Base-by-base conservation (phyloP, 2,329 filamentous ascomycete species). In the Aspergillus sp. region DNA sequence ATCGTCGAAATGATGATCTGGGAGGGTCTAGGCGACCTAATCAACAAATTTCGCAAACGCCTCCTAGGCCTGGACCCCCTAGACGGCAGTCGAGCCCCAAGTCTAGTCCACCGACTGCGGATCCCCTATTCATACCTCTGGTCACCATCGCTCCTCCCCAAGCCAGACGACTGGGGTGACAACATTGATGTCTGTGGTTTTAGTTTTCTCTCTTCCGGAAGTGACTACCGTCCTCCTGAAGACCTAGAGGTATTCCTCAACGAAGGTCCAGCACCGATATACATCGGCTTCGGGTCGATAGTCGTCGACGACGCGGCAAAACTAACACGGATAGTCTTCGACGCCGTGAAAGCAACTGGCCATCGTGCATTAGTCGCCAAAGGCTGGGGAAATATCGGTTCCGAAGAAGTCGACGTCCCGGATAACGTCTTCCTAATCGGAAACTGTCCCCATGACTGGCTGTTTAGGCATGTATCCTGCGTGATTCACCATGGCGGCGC, bases 41-140 rank as follows among this genome's bases (percentile, higher is more conserved):
- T 96, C 62, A 96, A 97, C 62, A 79, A 83, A 9, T 96, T 95
- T 60, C 78, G 90, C 45, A 83, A 85, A 54, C 83, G 83, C 49
- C 80, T 80, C 12, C 75, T 95, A 1, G 85, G 86, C 22, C 73
- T 96, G 1, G 86, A 93, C 41, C 80, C 85, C 0, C 76, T 96
- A 38, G 89, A 86, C 51, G 73, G 88, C 6, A 83, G 94, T 43
- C 91, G 86, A 79, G 90, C 87, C 2, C 89, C 90, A 7, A 87
- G 86, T 3, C 79, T 95, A 63, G 73, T 94, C 12, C 83, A 81
- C 41, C 82, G 88, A 27, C 72, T 96, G 27, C 80, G 80, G 42
- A 79, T 96, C 13, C 89, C 90, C 0, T 88, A 88, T 57, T 95
- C 90, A 0, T 97, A 96, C 62, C 93, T 90, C 68, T 96, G 90